phyloP scores from a whole-genome alignment of 2,329 filamentous ascomycete genomes.

The Pseudogymnoascus sp. region DNA sequence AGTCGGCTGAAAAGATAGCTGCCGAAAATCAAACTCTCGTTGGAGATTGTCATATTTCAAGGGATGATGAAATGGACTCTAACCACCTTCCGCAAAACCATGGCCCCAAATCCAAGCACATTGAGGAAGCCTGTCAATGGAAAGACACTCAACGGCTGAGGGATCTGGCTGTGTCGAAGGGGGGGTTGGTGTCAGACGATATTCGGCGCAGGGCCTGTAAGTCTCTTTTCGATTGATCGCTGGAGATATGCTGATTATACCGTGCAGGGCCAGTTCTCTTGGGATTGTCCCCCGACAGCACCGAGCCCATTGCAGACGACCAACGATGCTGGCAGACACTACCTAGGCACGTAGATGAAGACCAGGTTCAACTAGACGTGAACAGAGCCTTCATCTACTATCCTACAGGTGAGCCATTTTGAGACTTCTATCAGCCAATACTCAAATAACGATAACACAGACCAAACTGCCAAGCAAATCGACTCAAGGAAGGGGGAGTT shows the following conservation, averaged over 20 bases:
- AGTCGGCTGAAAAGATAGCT: background rate
- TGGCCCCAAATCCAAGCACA: background rate
- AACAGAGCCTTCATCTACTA: slow-evolving; percentile 97
- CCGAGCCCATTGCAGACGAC: slow-evolving; percentile 17
- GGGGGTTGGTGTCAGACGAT: slow-evolving; percentile 60
- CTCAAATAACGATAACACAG: slow-evolving; percentile 36
- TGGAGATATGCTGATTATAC: slow-evolving; percentile 16
- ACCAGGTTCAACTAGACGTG: slow-evolving; percentile 86
- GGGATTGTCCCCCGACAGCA: slow-evolving; percentile 28
- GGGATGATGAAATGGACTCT: background rate
- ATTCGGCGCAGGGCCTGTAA: slow-evolving; percentile 71
- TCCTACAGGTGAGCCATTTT: slow-evolving; percentile 57
- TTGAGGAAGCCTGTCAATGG: slow-evolving; percentile 50
- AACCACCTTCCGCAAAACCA: background rate
- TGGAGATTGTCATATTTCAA: slow-evolving; percentile 41
- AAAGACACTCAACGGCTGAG: slow-evolving; percentile 50
- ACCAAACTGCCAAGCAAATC: slow-evolving; percentile 62
- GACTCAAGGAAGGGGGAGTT: slow-evolving; percentile 66
- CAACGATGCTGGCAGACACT: slow-evolving; percentile 41
- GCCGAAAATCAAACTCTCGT: background rate
- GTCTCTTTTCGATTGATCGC: slow-evolving; percentile 31
- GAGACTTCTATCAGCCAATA: slow-evolving; percentile 18
- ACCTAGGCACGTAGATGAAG: slow-evolving; percentile 74
- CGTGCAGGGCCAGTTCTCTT: slow-evolving; percentile 57
- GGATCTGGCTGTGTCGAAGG: slow-evolving; percentile 51